Evolutionary conservation across 768 basidiomycete genomes (phyloP), one percentile per base, ranked within the genome.

Genomic region (Paxillus ammoniavirescens): DNA sequence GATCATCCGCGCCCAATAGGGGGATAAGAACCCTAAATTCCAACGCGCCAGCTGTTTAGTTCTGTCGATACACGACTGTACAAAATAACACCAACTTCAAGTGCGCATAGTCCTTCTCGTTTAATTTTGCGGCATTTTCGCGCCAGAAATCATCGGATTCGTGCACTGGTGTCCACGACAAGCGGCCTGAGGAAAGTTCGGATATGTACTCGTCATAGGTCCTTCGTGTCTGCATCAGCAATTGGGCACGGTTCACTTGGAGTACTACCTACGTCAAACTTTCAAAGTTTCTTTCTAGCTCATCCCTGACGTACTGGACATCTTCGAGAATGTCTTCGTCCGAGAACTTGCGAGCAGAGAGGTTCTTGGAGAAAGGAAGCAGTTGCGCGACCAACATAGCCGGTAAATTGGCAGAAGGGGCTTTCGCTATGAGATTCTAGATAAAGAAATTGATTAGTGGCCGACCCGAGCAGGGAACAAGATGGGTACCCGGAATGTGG

Each of bases 71-170:
- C 21, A 15, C 18, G 21, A 33, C 28, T 30, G 26, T 42, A 17
- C 26, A 43, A 23, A 42, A 26, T 9, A 3, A 17, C 14, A 56
- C 49, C 59, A 75, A 94, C 96, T 89, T 94, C 54, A 98, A 78
- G 54, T 91, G 88, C 62, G 87, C 83, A 59, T 86, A 80, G 64
- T 93, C 88, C 50, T 82, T 83, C 56, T 98, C 94, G 59, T 93
- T 91, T 41, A 98, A 72, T 65, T 84, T 92, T 7, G 76, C 73
- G 5, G 90, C 94, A 65, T 98, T 98, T 75, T 95, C 93, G 65
- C 89, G 91, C 97, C 97, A 99, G 75, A 99, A 99, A 35, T 93
- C 85, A 55, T 98, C 96, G 2, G 91, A 95, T 65, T 94, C 91
- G 65, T 99, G 97, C 9, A 93, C 90, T 12, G 96, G 95, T 5